Evolutionary conservation across 2,329 filamentous ascomycete species (phyloP).

Genomic region (Diaporthe caulivora): DNA sequence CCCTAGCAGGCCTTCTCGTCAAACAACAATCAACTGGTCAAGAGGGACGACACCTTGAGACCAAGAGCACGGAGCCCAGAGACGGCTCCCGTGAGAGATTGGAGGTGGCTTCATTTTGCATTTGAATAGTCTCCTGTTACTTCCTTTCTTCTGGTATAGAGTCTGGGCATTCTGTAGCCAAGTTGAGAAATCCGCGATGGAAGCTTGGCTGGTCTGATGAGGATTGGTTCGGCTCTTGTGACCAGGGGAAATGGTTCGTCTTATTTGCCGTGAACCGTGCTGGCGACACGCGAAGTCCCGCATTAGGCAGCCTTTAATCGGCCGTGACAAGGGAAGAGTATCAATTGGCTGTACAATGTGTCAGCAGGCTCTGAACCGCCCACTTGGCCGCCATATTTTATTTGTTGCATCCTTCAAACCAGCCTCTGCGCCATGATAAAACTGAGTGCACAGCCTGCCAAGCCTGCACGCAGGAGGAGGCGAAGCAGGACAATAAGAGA

Average conservation of each 20-base stretch:
- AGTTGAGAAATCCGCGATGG: constrained; percentile 14
- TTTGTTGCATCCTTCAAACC: background rate
- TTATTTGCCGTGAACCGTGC: background rate
- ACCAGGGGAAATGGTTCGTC: background rate
- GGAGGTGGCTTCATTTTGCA: background rate
- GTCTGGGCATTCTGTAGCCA: background rate
- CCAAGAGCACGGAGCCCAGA: background rate
- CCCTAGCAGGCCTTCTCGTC: background rate
- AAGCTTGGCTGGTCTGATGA: constrained; percentile 19
- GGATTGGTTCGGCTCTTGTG: background rate
- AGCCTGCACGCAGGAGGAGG: background rate
- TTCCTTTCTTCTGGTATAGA: background rate
- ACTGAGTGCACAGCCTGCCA: background rate
- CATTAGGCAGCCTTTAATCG: constrained; percentile 1
- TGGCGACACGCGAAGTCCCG: background rate
- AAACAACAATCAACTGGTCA: background rate
- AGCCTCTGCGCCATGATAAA: background rate
- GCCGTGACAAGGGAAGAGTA: background rate
- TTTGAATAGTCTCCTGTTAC: background rate
- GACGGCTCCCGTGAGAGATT: background rate
- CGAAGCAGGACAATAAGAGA: background rate
- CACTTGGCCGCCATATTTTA: background rate
- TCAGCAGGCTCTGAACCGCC: constrained; percentile 11
- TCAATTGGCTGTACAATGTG: background rate
- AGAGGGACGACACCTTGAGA: background rate